Base-by-base conservation (phyloP, 2,329 filamentous ascomycete species). In the Stagonosporopsis tanaceti region DNA sequence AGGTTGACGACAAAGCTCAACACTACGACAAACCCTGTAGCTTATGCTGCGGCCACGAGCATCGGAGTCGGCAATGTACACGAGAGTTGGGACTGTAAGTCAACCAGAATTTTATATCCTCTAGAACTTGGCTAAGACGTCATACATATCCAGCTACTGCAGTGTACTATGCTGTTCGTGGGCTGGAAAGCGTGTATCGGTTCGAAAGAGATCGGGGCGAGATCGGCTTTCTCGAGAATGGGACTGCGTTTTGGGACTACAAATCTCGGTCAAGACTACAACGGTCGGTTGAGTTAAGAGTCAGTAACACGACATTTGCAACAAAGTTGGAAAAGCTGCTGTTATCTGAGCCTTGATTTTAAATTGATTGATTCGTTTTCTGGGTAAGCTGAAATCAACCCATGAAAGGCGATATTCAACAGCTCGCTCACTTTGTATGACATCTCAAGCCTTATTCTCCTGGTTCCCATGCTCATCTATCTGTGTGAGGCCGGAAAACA, bases 21-120 rank as follows among this genome's bases (percentile, higher is more conserved):
- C 8, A 34, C 28, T 1, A 47, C 44, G 6, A 53, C 42, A 24
- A 35, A 37, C 2, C 51, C 51, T 14, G 25, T 53, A 9, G 37
- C 42, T 5, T 47, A 41, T 37, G 44, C 51, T 5, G 51, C 51
- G 22, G 51, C 37, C 17, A 53, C 42, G 4, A 53, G 51, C 27
- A 53, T 47, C 11, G 51, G 51, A 15, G 27, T 53, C 5, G 51
- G 42, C 6, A 47, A 53, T 6, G 28, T 47, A 8, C 51, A 53
- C 14, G 25, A 47, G 22, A 53, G 27, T 15, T 53, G 51, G 51
- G 44, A 53, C 24, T 53, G 51, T 47, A 37, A 47, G 51, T 53
- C 6, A 15, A 2, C 5, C 17, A 8, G 30, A 17, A 11, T 22
- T 30, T 2, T 4, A 8, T 5, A 12, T 3, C 2, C 2, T 8